Base-by-base conservation (phyloP, 1,284 basidiomycete genomes). In the Malassezia globosa region DNA sequence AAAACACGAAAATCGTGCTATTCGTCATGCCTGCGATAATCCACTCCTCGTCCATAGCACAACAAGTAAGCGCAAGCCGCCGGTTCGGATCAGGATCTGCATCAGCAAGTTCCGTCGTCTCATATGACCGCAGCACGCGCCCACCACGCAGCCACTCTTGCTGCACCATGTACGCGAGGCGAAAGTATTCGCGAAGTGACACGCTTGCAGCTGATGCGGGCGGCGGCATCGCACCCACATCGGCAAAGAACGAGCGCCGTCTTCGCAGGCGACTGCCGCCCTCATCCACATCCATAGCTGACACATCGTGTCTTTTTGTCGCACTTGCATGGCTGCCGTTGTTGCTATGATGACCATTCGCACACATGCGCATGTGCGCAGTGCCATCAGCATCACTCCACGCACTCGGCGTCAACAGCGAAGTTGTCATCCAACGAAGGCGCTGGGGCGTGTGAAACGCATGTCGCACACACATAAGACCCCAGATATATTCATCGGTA, bases 21-120 rank as follows among this genome's bases (percentile, higher is more conserved):
- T 85, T 92, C 11, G 87, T 85, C 69, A 94, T 83, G 1, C 87
- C 90, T 21, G 90, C 83, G 34, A 92, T 82, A 61, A 96, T 81
- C 79, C 83, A 87, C 45, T 85, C 80, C 21, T 78, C 74, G 72
- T 94, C 85, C 52, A 95, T 78, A 1, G 87, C 85, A 19, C 94
- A 77, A 3, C 84, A 87, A 0, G 92, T 92, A 31, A 92, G 83
- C 8, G 87, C 83, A 33, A 60, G 51, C 7, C 81, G 82, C 37
- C 78, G 78, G 59, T 86, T 80, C 31, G 81, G 50, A 16, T 52
- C 39, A 13, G 50, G 44, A 78, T 41, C 38, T 2, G 50, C 50
- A 21, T 55, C 48, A 3, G 53, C 41, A n/a, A 42, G 23, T 14
- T 51, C 54, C 19, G 25, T 47, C 14, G 66, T 63, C 39, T 82